Evolutionary conservation across 305 asterid genomes (phyloP).

Genomic region (Rubia tinctorum): DNA sequence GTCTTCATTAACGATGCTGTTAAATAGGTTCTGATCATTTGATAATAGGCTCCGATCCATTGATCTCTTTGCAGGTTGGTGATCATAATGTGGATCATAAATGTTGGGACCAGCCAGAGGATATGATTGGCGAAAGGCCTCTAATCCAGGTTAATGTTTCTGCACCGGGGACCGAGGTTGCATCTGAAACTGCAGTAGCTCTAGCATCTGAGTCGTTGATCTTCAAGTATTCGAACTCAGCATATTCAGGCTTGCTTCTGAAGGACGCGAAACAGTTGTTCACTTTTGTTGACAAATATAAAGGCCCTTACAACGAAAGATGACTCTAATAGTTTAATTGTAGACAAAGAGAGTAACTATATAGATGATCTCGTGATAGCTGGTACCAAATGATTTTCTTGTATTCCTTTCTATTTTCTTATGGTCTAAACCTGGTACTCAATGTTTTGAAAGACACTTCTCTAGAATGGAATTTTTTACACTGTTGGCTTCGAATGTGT

Average conservation of each 20-base stretch:
- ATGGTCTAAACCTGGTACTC: neutral
- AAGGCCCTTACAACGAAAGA: conserved; percentile 37
- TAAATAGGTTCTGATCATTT: neutral
- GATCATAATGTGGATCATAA: conserved; percentile 62
- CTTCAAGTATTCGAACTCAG: conserved; percentile 41
- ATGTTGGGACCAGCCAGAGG: conserved; percentile 94
- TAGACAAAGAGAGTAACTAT: too few species aligned
- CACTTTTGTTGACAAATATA: conserved; percentile 65
- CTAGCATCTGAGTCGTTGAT: conserved; percentile 90
- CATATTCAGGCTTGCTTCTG: conserved; percentile 65
- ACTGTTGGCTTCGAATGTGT: conserved; percentile 27
- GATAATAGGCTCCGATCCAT: neutral
- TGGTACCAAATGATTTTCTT: neutral
- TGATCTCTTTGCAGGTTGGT: conserved; percentile 58
- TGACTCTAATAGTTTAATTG: too few species aligned
- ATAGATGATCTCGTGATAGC: too few species aligned
- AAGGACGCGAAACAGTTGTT: conserved; percentile 79
- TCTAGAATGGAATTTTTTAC: neutral
- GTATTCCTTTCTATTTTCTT: neutral
- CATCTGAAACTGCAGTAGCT: conserved; percentile 96
- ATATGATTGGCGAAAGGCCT: conserved; percentile 66
- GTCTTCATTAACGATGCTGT: neutral
- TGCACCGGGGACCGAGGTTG: conserved; percentile 80
- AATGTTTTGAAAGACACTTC: neutral
- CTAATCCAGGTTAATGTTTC: conserved; percentile 69